Evolutionary conservation across 768 basidiomycete genomes (phyloP).

Genomic region (Boletus edulis): DNA sequence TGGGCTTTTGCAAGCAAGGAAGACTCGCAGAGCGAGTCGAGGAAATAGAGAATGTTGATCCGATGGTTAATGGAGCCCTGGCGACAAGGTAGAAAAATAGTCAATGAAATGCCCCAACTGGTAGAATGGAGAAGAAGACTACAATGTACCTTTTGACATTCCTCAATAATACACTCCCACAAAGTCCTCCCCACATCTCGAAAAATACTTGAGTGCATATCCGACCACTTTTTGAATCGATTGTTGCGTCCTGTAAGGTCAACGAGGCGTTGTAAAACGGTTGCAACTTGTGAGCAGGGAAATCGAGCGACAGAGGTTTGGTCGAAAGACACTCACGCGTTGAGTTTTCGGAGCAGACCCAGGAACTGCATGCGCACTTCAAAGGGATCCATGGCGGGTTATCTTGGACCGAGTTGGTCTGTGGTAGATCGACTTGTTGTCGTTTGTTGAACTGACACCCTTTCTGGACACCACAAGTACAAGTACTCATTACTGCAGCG

Average conservation of each 20-base stretch:
- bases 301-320: neutral
- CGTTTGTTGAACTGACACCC: too few relatives aligned
- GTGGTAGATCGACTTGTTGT: too few relatives aligned
- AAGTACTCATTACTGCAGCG: too few relatives aligned
- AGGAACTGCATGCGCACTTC: conserved; percentile 78
- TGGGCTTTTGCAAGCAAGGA: conserved; percentile 65
- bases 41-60: conserved; percentile 92
- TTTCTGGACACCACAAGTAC: too few relatives aligned
- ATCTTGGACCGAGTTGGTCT: neutral
- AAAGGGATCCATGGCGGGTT: conserved; percentile 48
- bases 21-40: conserved; percentile 84
- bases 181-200: conserved; percentile 88
- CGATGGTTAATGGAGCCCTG: conserved; percentile 85
- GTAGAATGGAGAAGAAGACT: too few relatives aligned
- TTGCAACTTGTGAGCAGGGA: too few relatives aligned
- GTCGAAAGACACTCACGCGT: conserved; percentile 44
- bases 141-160: conserved; percentile 73
- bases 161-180: conserved; percentile 92
- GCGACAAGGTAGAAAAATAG: neutral
- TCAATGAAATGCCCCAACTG: neutral
- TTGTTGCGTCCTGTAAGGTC: conserved; percentile 63
- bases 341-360: conserved; percentile 54
- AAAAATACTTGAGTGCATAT: conserved; percentile 82
- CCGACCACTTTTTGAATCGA: conserved; percentile 87
- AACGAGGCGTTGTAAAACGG: too few relatives aligned